phyloP scores from a whole-genome alignment of 345 rosid species.

The Physaria fendleri region DNA sequence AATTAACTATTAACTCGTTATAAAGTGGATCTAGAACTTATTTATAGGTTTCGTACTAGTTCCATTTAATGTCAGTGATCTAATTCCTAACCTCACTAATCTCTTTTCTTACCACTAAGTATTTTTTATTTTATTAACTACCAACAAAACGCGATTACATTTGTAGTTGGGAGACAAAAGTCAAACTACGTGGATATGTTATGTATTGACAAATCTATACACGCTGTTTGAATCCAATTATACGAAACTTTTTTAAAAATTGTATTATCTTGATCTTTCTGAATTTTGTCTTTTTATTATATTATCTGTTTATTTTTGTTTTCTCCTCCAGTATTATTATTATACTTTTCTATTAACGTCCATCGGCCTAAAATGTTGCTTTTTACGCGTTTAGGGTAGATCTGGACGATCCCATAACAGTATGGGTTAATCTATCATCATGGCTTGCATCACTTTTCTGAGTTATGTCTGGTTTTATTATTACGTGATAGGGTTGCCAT shows the following conservation, averaged over 20 bases:
- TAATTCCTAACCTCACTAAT: slow-evolving; percentile 22
- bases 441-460: slow-evolving; percentile 13
- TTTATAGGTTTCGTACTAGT: slow-evolving; percentile 19
- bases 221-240: slow-evolving; percentile 4
- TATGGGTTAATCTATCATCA: slow-evolving; percentile 22
- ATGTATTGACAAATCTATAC: slow-evolving; percentile 22
- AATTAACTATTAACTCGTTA: neutral
- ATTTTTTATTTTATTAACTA: neutral
- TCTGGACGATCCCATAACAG: neutral
- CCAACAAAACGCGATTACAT: neutral
- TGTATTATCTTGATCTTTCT: neutral
- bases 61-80: slow-evolving; percentile 29
- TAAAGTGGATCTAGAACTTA: slow-evolving; percentile 12
- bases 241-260: neutral
- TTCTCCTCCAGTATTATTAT: neutral
- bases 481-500: too few species aligned
- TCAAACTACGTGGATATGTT: slow-evolving; percentile 3
- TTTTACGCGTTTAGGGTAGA: slow-evolving; percentile 20
- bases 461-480: slow-evolving; percentile 8
- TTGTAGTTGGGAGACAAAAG: slow-evolving; percentile 14
- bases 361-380: neutral
- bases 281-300: neutral
- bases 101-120: slow-evolving; percentile 5
- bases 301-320: neutral
- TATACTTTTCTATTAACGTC: neutral